phyloP scores from a whole-genome alignment of 139 green algal genomes.

The Volvox africanus region DNA sequence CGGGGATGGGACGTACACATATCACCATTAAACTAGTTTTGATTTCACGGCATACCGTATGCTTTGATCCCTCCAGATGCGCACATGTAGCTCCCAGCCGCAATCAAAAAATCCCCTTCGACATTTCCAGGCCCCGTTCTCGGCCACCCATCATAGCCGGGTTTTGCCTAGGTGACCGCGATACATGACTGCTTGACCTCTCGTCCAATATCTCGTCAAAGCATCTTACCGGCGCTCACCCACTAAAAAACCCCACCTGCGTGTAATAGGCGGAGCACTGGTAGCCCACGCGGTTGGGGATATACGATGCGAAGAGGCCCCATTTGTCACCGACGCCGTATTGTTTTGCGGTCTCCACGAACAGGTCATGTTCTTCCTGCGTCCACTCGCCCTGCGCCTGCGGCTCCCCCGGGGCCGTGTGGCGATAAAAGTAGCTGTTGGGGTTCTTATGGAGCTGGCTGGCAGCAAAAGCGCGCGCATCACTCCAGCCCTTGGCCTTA shows the following conservation, averaged over 20 bases:
- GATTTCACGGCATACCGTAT: no score
- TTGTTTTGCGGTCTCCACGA: conserved; percentile 67
- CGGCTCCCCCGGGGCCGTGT: conserved; percentile 62
- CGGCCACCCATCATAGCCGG: no score
- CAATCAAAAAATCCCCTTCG: no score
- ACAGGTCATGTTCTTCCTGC: conserved; percentile 74
- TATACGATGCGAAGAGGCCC: conserved; percentile 82
- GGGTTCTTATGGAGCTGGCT: conserved; percentile 81
- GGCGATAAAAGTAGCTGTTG: conserved; percentile 86
- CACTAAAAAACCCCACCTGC: not conserved
- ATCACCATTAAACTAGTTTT: no score
- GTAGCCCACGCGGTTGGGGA: conserved; percentile 82
- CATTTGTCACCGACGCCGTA: conserved; percentile 82
- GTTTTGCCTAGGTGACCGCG: no score
- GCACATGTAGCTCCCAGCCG: no score
- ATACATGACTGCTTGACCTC: no score
- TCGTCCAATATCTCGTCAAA: no score
- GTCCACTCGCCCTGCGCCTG: conserved; percentile 77
- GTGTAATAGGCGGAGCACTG: conserved; percentile 80
- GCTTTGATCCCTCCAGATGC: no score
- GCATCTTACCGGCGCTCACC: no score
- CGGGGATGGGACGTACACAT: no score
- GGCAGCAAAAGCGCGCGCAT: conserved; percentile 65
- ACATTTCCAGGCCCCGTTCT: no score
- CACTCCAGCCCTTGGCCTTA: conserved; percentile 67